These are phyloP conservation scores for Pichia exigua DNA, from an alignment of 805 yeast species.

Conservation along the genomic window DNA sequence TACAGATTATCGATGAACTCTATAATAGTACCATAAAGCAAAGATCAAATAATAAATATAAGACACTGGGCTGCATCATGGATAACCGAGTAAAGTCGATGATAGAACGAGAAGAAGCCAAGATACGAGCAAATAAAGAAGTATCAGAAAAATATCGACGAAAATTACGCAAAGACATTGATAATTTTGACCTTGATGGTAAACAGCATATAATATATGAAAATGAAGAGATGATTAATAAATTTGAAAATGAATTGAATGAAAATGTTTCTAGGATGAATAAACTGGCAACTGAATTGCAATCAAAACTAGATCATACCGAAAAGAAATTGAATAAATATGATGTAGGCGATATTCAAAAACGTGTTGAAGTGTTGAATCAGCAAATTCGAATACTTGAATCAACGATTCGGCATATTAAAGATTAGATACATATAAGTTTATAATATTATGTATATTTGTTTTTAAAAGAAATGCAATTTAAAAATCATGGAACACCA, in stretches of 20 bases:
- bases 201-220: conserved; percentile 17
- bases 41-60: too few species aligned
- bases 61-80: background rate
- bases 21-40: too few species aligned
- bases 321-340: conserved; percentile 10
- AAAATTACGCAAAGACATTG: conserved; percentile 4
- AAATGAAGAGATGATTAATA: conserved; percentile 22
- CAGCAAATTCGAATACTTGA: conserved; percentile 68
- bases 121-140: background rate
- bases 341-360: conserved; percentile 30
- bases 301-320: conserved; percentile 5
- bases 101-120: conserved; percentile 6
- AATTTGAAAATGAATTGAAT: conserved; percentile 16
- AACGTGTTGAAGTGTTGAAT: conserved; percentile 61
- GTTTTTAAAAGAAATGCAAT: too few species aligned
- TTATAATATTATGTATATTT: too few species aligned
- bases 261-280: conserved; percentile 13
- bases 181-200: conserved; percentile 5
- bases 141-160: conserved; percentile 4
- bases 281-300: conserved; percentile 8
- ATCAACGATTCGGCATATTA: conserved; percentile 36
- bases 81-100: conserved; percentile 4
- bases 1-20: too few species aligned
- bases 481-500: conserved; percentile 10
- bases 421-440: conserved; percentile 10